Evolutionary conservation across 2,329 filamentous ascomycete species (phyloP).

Genomic region (Onygenales sp.): DNA sequence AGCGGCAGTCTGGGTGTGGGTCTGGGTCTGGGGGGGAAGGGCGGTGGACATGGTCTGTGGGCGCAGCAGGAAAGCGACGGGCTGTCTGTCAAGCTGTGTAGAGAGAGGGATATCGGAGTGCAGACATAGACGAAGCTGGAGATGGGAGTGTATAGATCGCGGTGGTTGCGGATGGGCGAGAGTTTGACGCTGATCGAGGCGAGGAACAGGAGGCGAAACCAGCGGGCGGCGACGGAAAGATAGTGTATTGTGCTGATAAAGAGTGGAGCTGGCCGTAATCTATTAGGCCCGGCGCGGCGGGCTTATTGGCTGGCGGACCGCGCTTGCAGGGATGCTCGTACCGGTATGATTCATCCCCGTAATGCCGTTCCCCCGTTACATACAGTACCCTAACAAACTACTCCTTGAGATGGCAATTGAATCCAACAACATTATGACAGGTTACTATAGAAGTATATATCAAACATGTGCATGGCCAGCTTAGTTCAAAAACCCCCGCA

Average conservation of each 20-base stretch:
- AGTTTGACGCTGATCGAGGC: background rate
- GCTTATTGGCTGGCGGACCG: background rate
- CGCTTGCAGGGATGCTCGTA: background rate
- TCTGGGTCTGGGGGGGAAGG: background rate
- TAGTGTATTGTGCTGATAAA: background rate
- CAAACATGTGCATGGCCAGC: background rate
- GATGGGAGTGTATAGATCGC: no score
- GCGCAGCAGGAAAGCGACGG: background rate
- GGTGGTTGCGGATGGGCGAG: no score
- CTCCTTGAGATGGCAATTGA: background rate
- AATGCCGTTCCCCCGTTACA: background rate
- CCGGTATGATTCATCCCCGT: background rate
- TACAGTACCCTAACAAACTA: background rate
- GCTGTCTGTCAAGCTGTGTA: background rate
- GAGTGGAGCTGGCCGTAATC: background rate
- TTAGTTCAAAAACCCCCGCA: slow-evolving; percentile 50
- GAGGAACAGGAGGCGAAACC: background rate
- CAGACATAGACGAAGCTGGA: no score
- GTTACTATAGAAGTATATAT: no score
- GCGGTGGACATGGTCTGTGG: background rate
- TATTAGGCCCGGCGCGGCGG: background rate
- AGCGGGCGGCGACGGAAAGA: background rate
- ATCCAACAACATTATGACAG: no score
- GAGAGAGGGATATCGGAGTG: no score
- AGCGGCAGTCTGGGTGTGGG: background rate